Base-by-base conservation (phyloP, 768 basidiomycete species). In the Tulasnella sp. region DNA sequence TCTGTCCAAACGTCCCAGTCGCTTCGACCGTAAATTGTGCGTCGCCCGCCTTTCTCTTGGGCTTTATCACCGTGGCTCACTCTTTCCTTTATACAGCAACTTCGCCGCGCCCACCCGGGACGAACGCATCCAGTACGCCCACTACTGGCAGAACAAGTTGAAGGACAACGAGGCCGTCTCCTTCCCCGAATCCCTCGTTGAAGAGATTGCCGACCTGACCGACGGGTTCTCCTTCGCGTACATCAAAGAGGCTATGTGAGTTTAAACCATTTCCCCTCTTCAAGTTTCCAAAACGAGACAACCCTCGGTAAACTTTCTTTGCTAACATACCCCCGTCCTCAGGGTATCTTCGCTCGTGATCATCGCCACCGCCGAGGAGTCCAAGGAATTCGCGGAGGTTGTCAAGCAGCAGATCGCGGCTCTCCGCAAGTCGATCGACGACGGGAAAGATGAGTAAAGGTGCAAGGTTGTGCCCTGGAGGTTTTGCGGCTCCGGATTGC, bases 231-330 rank as follows among this genome's bases (percentile, higher is more conserved):
- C 89, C 75, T 94, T 94, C 78, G 91, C 93, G 0, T 94, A 92
- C 79, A 82, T 95, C 76, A 94, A 95, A 78, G 93, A 94, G 79
- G 91, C 87, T 2, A 94, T 94, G 92, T 94, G 78, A 74, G 90
- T 69, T 36, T 36, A 32, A 68, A 34, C 41, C 26, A 19, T 37
- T 12, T 3, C 2, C 26, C 12, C 36, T 36, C 7, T 68, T 47
- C 11, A 5, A 16, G 35, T 37, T 71, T 19, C 62, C 71, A 41
- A 62, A 36, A 67, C 52, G 66, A 29, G 36, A 16, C 69, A 65
- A 36, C 22, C n/a, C 34, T 69, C 7, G 35, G 29, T 11, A 14
- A 34, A 8, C 9, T 29, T 47, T 65, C 9, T 29, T 47, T 65
- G 52, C 40, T 47, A 34, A 29, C 44, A 47, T 22, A 22, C 44